Percentiles rank a stretch among this genome's conserved stretches.
phyloP scores from a whole-genome alignment of 139 green algal genomes.

The Tetraselmis striata region DNA sequence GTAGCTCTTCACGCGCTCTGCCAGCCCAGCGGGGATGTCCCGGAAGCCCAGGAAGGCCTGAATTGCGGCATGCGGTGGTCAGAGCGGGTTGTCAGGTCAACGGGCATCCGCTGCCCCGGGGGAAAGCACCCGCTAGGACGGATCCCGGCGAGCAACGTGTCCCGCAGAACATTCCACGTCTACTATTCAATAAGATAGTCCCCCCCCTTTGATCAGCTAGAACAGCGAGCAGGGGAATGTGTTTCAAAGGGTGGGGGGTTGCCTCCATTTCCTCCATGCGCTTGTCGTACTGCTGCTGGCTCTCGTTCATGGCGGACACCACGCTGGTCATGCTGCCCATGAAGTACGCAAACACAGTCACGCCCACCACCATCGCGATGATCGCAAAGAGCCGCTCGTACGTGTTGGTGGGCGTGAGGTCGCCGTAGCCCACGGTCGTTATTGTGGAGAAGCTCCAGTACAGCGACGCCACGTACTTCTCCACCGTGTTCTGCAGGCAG shows the following conservation, averaged over 20 bases:
- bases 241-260: too few species aligned
- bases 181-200: too few species aligned
- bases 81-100: too few species aligned
- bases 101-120: too few species aligned
- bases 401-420: conserved; percentile 24
- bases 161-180: too few species aligned
- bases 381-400: conserved; percentile 31
- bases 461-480: conserved; percentile 26
- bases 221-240: too few species aligned
- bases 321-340: conserved; percentile 31
- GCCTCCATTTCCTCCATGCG: background rate
- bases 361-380: conserved; percentile 32
- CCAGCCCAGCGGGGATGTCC: background rate
- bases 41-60: background rate
- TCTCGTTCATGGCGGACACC: conserved; percentile 27
- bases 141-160: too few species aligned
- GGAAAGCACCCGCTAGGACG: too few species aligned
- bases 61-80: too few species aligned
- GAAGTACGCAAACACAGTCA: conserved; percentile 35
- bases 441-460: conserved; percentile 41
- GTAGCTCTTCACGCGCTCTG: background rate
- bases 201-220: too few species aligned
- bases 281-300: conserved; percentile 3
- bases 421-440: conserved; percentile 38
- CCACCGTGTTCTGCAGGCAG: background rate